A percentile compares a stretch with the other conserved stretches of the same genome.
phyloP scores from a whole-genome alignment of 148 eudicot species.

The Vaccinium darrowii region DNA sequence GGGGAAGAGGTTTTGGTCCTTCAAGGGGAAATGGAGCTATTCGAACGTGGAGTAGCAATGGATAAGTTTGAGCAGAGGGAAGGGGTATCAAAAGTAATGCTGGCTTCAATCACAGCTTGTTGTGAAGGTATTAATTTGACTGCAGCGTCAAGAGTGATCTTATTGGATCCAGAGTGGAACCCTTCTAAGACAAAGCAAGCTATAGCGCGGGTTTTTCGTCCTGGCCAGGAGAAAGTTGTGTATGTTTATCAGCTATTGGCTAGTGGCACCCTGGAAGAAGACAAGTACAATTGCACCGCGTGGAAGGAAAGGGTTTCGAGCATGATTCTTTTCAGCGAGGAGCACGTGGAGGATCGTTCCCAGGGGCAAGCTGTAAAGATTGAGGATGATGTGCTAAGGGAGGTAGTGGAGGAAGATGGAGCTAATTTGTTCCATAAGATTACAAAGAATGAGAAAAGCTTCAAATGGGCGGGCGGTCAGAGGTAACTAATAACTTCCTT shows the following conservation, averaged over 20 bases:
- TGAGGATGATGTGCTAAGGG: constrained; percentile 82
- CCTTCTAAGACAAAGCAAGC: constrained; percentile 97
- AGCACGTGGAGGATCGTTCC: constrained; percentile 86
- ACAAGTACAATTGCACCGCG: constrained; percentile 74
- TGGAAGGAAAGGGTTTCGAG: constrained; percentile 99
- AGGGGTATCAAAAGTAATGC: constrained; percentile 75
- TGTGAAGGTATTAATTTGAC: constrained; percentile 90
- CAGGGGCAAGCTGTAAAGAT: constrained; percentile 91
- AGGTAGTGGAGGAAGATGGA: constrained; percentile 85
- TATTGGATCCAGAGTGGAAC: constrained; percentile 91
- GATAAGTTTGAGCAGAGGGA: constrained; percentile 88
- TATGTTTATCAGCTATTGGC: constrained; percentile 89
- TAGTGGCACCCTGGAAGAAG: constrained; percentile 83
- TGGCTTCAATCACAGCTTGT: constrained; percentile 92
- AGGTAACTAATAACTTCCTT: neutral
- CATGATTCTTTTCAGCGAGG: constrained; percentile 88
- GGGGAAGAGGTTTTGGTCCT: constrained; percentile 83
- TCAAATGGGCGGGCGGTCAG: constrained; percentile 32
- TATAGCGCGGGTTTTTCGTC: constrained; percentile 86
- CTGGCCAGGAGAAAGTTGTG: constrained; percentile 90
- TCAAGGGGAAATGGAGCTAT: constrained; percentile 85
- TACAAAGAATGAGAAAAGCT: constrained; percentile 86
- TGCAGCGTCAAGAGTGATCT: constrained; percentile 89
- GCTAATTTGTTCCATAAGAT: constrained; percentile 80
- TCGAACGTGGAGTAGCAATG: constrained; percentile 86